Percentiles rank a stretch among this genome's conserved stretches.
phyloP scores from a whole-genome alignment of 2,329 filamentous ascomycete species.

The Fusarium camptoceras region DNA sequence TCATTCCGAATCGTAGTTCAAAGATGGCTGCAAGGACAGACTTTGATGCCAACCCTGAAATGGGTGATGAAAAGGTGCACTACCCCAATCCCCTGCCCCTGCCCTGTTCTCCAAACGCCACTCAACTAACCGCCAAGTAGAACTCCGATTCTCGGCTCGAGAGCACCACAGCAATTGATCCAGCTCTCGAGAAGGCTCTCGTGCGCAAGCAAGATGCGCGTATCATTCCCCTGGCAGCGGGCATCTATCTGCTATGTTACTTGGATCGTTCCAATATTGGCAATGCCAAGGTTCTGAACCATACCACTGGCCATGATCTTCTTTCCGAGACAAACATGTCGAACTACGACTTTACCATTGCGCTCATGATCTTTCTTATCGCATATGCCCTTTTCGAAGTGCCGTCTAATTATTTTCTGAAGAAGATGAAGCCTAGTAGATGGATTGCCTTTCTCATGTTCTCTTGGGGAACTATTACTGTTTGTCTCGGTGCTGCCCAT shows the following conservation, averaged over 20 bases:
- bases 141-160: conserved; percentile 25
- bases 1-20: not conserved
- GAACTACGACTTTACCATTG: conserved; percentile 68
- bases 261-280: conserved; percentile 64
- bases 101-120: not conserved
- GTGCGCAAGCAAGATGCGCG: conserved; percentile 37
- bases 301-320: conserved; percentile 49
- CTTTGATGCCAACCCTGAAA: conserved; percentile 7
- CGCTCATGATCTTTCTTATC: conserved; percentile 52
- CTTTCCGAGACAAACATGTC: conserved; percentile 59
- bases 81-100: not conserved
- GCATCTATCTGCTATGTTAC: conserved; percentile 57
- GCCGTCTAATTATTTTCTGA: conserved; percentile 59
- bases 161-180: conserved; percentile 9
- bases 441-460: conserved; percentile 53
- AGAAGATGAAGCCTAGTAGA: conserved; percentile 61
- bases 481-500: conserved; percentile 55
- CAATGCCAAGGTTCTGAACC: conserved; percentile 54
- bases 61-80: conserved; percentile 31
- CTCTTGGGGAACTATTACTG: conserved; percentile 54
- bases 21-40: conserved; percentile 16
- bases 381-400: conserved; percentile 69
- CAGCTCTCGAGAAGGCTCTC: conserved; percentile 16
- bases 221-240: conserved; percentile 40
- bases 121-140: conserved; percentile 10